Conservation (phyloP, 352 stramenopile genomes). For the Phytophthora constricta region DNA sequence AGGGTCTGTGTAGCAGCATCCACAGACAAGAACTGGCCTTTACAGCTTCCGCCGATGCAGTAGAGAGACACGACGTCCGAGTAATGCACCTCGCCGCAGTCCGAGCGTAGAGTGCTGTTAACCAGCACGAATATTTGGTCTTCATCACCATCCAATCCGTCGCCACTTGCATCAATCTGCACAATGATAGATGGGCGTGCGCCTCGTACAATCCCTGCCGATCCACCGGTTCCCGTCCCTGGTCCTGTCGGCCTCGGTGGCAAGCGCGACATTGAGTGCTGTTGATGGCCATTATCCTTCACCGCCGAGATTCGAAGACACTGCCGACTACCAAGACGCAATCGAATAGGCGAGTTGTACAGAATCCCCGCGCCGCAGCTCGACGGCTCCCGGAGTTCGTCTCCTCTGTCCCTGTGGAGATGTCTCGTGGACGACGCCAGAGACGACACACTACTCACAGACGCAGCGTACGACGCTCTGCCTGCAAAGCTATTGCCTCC, state of each 20-base stretch:
- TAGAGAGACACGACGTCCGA: constrained; percentile 82
- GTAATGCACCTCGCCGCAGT: constrained; percentile 76
- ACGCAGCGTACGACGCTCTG: constrained; percentile 13
- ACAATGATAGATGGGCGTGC: constrained; percentile 16
- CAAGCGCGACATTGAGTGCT: constrained; percentile 25
- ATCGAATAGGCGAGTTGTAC: constrained; percentile 69
- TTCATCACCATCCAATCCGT: constrained; percentile 72
- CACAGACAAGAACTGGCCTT: constrained; percentile 76
- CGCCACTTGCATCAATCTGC: constrained; percentile 63
- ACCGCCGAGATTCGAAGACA: constrained; percentile 63
- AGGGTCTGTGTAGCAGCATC: constrained; percentile 63
- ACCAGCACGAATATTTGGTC: constrained; percentile 84
- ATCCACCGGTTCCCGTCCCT: constrained; percentile 12
- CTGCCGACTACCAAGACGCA: constrained; percentile 76
- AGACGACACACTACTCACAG: constrained; percentile 25
- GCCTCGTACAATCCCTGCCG: constrained; percentile 30
- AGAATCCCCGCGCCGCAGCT: constrained; percentile 75
- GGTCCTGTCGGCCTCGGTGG: constrained; percentile 32
- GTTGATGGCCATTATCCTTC: constrained; percentile 8
- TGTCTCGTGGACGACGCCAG: constrained; percentile 13
- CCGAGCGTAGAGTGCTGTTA: constrained; percentile 72
- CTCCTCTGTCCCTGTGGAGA: constrained; percentile 36
- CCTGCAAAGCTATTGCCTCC: constrained; percentile 21
- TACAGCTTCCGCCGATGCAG: constrained; percentile 69
- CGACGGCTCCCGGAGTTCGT: constrained; percentile 61